These are phyloP conservation scores for Colletotrichum euphorbiae DNA, from an alignment of 2,329 filamentous ascomycete species.

Conservation along the genomic window DNA sequence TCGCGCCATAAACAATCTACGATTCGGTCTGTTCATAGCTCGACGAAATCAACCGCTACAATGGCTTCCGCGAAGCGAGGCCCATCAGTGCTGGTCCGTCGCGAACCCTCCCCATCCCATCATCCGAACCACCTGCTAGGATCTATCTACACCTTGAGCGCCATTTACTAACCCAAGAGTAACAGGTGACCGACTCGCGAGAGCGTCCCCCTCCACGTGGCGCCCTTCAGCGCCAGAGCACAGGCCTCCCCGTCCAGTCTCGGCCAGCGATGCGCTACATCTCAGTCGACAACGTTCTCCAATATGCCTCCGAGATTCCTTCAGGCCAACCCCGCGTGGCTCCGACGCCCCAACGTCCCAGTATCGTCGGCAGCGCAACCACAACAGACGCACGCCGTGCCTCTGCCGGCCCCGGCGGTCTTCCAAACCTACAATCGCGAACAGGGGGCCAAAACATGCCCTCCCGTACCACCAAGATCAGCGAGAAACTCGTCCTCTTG, in stretches of 20 bases:
- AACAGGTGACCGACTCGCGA: slow-evolving; percentile 53
- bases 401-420: slow-evolving; percentile 41
- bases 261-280: slow-evolving; percentile 77
- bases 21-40: neutral
- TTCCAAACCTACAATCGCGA: slow-evolving; percentile 53
- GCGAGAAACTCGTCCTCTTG: slow-evolving; percentile 94
- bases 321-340: slow-evolving; percentile 89
- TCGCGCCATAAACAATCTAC: slow-evolving; percentile 4
- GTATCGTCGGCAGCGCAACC: slow-evolving; percentile 52
- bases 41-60: slow-evolving; percentile 12
- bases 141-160: neutral
- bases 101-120: slow-evolving; percentile 1
- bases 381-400: slow-evolving; percentile 28
- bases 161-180: slow-evolving; percentile 34
- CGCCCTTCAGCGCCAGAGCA: slow-evolving; percentile 49
- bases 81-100: slow-evolving; percentile 70
- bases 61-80: slow-evolving; percentile 65
- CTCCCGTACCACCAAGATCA: slow-evolving; percentile 90
- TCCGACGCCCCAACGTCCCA: slow-evolving; percentile 63
- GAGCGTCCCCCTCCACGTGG: slow-evolving; percentile 50
- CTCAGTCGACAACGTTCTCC: slow-evolving; percentile 92
- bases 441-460: slow-evolving; percentile 74
- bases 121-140: neutral
- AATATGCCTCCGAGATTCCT: slow-evolving; percentile 93
- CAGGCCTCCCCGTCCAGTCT: slow-evolving; percentile 44